Conservation (phyloP, 768 basidiomycete species). For the Suillus americanus region DNA sequence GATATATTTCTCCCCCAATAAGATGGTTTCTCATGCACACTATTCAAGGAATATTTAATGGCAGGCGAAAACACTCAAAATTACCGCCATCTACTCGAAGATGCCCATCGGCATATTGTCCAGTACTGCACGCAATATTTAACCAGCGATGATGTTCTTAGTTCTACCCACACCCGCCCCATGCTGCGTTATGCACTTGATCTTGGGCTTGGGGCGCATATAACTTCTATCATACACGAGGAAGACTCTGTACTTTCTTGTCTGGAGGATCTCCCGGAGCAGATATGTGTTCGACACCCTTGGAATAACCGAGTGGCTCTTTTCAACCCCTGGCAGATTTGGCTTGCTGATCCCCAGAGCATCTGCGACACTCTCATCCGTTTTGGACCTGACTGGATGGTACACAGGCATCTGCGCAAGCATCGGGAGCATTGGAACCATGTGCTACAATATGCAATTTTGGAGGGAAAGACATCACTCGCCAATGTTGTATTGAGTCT, state of each 20-base stretch:
- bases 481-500: neutral
- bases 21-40: neutral
- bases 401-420: neutral
- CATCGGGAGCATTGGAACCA: neutral
- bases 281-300: neutral
- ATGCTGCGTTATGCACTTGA: conserved; percentile 5
- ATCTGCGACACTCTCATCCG: neutral
- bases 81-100: neutral
- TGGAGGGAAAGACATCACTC: neutral
- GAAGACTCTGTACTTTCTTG: neutral
- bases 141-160: neutral
- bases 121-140: neutral
- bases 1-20: neutral
- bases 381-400: neutral
- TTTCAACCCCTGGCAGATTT: neutral
- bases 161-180: neutral
- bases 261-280: neutral
- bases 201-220: neutral
- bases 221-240: neutral
- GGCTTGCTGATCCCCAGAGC: neutral
- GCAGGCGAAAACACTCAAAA: neutral
- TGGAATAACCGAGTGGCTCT: neutral
- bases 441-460: neutral
- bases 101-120: neutral
- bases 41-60: neutral